phyloP scores from a whole-genome alignment of 2,329 filamentous ascomycete species.

The Colletotrichum navitas region DNA sequence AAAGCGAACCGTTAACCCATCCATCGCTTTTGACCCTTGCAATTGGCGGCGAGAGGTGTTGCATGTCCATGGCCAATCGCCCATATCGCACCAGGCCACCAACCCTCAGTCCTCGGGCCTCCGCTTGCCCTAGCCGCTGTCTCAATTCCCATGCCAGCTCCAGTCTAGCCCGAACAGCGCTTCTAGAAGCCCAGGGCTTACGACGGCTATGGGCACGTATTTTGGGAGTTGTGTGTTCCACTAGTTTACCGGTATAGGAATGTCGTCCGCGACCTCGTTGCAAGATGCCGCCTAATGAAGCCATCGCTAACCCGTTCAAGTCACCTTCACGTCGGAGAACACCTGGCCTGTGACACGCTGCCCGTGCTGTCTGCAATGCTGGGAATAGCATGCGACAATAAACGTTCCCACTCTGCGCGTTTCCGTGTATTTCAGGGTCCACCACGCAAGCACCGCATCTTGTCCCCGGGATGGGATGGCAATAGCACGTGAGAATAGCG shows the following conservation, averaged over 20 bases:
- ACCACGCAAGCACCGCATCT: neutral
- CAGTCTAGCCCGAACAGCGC: neutral
- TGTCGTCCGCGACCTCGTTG: neutral
- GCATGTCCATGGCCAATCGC: conserved; percentile 13
- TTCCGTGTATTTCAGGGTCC: conserved; percentile 26
- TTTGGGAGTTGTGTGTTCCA: neutral
- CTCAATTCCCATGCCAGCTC: neutral
- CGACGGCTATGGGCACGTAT: neutral
- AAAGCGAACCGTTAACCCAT: neutral
- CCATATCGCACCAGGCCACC: conserved; percentile 11
- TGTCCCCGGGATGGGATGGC: conserved; percentile 23
- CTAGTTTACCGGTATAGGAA: neutral
- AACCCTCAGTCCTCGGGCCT: conserved; percentile 5
- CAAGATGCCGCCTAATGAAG: neutral
- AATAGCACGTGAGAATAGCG: neutral
- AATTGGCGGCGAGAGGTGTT: conserved; percentile 1
- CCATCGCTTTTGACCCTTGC: neutral
- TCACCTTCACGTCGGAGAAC: conserved; percentile 14
- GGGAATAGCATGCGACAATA: conserved; percentile 37
- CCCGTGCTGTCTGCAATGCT: conserved; percentile 30
- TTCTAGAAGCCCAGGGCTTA: conserved; percentile 25
- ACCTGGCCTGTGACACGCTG: conserved; percentile 31
- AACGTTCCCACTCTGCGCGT: conserved; percentile 21
- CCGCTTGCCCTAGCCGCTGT: neutral
- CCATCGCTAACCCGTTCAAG: conserved; percentile 4